Evolutionary conservation across 306 rosid genomes (phyloP), one percentile per base, ranked within the genome.

Genomic region (Boehmeria nivea): DNA sequence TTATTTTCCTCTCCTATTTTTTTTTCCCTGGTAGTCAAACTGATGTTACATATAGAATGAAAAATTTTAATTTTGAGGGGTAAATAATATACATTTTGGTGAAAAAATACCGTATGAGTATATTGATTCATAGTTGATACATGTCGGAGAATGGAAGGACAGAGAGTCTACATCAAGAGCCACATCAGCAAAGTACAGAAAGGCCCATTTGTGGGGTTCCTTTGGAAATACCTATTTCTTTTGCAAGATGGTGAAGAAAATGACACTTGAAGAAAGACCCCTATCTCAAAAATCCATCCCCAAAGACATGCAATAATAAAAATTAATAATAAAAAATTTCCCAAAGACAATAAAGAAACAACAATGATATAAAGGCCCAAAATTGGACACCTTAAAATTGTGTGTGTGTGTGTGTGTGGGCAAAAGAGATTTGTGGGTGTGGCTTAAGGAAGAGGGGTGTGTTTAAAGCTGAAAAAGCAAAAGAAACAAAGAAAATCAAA

Each of bases 381-480:
- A 22, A 34, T 37, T 11, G 33, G 67, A 47, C 57, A 66, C 46
- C 54, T 63, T 66, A 24, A 49, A 58, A 61, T 33, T 7, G 42
- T 50, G 51, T 22, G n/a, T 33, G 11, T 33, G 11, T 40, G 44
- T 3, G 15, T 6, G 44, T 40, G 8, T 40, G 60, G 63, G 33
- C 42, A 39, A 62, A 43, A 43, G n/a, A 53, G 59, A 43, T 16
- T 8, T 54, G 10, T 57, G 61, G 31, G 10, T 54, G 9, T 57
- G 61, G 25, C 37, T 61, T 68, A 22, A 36, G n/a, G 8, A 48
- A 9, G 27, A 48, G 59, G 50, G 25, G 11, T 49, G 64, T 54
- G 62, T 72, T 26, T 58, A 73, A 63, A 72, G 77, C 78, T 78
- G 77, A 66, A 70, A 83, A 66, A 68, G 81, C 61, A 70, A 67